Percentiles rank a stretch among this genome's conserved stretches.
phyloP scores from a whole-genome alignment of 2,329 filamentous ascomycete species.

The Penicillium griseofulvum region DNA sequence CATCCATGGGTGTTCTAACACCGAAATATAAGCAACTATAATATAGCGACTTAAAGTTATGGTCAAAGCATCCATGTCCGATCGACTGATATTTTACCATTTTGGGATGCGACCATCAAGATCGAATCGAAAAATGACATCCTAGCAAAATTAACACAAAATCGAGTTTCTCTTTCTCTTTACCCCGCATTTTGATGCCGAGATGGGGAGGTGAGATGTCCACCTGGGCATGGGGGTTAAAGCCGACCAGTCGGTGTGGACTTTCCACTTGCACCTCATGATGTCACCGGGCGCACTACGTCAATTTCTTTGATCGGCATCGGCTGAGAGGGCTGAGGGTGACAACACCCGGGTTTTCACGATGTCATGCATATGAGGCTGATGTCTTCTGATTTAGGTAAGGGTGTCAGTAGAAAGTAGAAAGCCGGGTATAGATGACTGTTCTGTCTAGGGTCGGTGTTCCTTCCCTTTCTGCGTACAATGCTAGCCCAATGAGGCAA shows the following conservation, averaged over 20 bases:
- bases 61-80: not conserved
- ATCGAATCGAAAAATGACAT: not conserved
- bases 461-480: no score
- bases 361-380: not conserved
- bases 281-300: conserved; percentile 8
- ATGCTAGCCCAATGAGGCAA: not conserved
- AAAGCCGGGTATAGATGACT: no score
- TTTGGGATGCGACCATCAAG: not conserved
- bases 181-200: conserved; percentile 5
- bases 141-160: not conserved
- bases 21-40: no score
- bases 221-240: conserved; percentile 2
- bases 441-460: no score
- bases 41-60: not conserved
- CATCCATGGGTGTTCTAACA: not conserved
- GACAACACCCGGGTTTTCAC: not conserved
- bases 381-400: not conserved
- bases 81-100: not conserved
- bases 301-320: conserved; percentile 6
- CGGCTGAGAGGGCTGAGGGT: not conserved
- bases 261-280: conserved; percentile 1
- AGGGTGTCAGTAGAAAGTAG: not conserved
- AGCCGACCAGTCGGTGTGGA: conserved; percentile 13
- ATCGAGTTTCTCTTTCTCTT: not conserved
- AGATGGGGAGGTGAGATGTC: no score